Evolutionary conservation across 2,329 filamentous ascomycete genomes (phyloP).

Genomic region (Uncinocarpus reesii): DNA sequence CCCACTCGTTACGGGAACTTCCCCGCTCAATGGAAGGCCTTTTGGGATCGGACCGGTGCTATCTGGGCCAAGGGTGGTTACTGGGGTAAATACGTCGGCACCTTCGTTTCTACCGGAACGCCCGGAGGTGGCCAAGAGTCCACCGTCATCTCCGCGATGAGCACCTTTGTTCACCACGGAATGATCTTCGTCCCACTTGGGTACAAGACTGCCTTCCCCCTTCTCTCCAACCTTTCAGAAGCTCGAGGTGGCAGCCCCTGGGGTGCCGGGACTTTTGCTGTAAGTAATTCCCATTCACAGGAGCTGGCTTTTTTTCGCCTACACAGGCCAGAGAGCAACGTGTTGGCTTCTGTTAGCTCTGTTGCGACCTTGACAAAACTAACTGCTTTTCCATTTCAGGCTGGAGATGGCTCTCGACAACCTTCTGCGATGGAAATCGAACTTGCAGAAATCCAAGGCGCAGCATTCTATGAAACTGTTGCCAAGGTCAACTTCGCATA

Average conservation of each 20-base stretch:
- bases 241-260: constrained; percentile 79
- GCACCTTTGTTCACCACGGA: constrained; percentile 83
- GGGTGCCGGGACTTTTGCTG: constrained; percentile 87
- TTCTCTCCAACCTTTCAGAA: constrained; percentile 62
- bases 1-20: constrained; percentile 96
- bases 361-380: too few relatives aligned
- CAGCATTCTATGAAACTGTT: constrained; percentile 68
- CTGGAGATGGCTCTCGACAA: constrained; percentile 69
- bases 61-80: constrained; percentile 71
- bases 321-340: neutral
- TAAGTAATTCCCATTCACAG: constrained; percentile 26
- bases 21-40: constrained; percentile 81
- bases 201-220: constrained; percentile 67
- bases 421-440: constrained; percentile 65
- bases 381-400: constrained; percentile 28
- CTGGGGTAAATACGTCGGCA: constrained; percentile 78
- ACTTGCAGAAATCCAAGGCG: constrained; percentile 72
- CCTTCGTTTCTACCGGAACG: constrained; percentile 82
- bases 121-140: constrained; percentile 86
- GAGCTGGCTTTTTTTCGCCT: neutral
- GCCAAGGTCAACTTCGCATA: constrained; percentile 61
- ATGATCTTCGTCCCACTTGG: constrained; percentile 94
- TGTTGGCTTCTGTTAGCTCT: too few relatives aligned
- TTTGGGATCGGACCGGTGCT: constrained; percentile 77
- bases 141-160: constrained; percentile 70